Percentiles rank a stretch among this genome's conserved stretches.
These are phyloP conservation scores for Amborella trichopoda DNA, from an alignment of 164 flowering plant species.

Conservation along the genomic window DNA sequence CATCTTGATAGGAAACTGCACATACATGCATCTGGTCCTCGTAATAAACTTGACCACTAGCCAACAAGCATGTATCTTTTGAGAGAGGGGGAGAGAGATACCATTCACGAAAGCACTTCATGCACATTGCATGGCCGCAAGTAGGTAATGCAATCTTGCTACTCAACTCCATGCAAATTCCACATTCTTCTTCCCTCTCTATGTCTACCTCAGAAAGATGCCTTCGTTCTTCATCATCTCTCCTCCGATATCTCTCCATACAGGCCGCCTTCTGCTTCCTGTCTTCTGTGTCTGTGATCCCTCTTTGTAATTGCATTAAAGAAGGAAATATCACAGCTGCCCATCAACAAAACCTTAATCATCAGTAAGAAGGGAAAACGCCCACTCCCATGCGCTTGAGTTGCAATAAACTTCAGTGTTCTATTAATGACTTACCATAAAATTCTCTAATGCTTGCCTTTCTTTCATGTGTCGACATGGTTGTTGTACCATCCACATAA, in stretches of 20 bases:
- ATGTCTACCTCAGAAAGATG: slow-evolving; percentile 41
- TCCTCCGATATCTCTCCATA: slow-evolving; percentile 58
- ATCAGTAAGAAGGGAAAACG: slow-evolving; percentile 3
- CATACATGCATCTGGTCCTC: no score
- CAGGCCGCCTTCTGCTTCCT: slow-evolving; percentile 67
- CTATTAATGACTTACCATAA: slow-evolving; percentile 31
- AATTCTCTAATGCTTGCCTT: slow-evolving; percentile 72
- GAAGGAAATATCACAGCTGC: slow-evolving; percentile 86
- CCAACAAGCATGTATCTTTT: no score
- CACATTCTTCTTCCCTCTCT: slow-evolving; percentile 96
- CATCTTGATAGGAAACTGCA: no score
- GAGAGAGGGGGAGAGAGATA: slow-evolving; percentile 15
- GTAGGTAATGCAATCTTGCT: slow-evolving; percentile 74
- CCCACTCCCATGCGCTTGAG: not conserved
- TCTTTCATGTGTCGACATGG: slow-evolving; percentile 64
- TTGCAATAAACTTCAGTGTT: not conserved
- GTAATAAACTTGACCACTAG: no score
- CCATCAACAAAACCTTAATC: slow-evolving; percentile 2
- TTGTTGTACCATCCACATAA: slow-evolving; percentile 67
- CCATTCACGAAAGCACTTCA: slow-evolving; percentile 89
- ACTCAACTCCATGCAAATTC: slow-evolving; percentile 90
- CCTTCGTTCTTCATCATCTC: slow-evolving; percentile 43
- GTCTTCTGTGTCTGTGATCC: slow-evolving; percentile 74
- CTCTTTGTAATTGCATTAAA: slow-evolving; percentile 67
- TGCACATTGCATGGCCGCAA: slow-evolving; percentile 86